Percentiles rank a stretch among this genome's conserved stretches.
These are phyloP conservation scores for Colletotrichum sp. DNA, from an alignment of 2,329 filamentous ascomycete genomes.

Conservation along the genomic window DNA sequence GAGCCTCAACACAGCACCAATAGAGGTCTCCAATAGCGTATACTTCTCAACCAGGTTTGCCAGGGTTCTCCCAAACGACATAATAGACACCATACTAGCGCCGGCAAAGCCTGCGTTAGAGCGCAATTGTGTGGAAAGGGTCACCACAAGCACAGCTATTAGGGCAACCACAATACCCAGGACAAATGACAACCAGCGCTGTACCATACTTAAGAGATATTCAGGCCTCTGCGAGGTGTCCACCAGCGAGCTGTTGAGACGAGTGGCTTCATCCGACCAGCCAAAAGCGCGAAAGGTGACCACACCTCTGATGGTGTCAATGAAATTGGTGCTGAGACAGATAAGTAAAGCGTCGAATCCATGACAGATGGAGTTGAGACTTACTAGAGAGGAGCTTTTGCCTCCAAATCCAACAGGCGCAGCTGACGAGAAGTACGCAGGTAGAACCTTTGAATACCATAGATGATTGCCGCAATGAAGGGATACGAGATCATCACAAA, in stretches of 20 bases:
- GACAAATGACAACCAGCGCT: constrained; percentile 60
- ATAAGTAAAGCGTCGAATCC: neutral
- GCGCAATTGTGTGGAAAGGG: constrained; percentile 49
- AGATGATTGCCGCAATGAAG: constrained; percentile 49
- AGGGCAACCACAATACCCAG: constrained; percentile 54
- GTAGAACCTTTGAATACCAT: constrained; percentile 60
- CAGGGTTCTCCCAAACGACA: constrained; percentile 36
- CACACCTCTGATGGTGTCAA: constrained; percentile 59
- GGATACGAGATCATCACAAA: constrained; percentile 57
- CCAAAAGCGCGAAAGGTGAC: constrained; percentile 62
- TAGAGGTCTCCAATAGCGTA: constrained; percentile 32
- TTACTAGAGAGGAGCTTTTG: constrained; percentile 59
- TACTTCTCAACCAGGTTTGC: constrained; percentile 34
- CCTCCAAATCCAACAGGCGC: constrained; percentile 65
- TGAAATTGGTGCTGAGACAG: constrained; percentile 49
- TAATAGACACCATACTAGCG: constrained; percentile 41
- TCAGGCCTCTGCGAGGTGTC: constrained; percentile 61
- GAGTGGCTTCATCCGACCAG: constrained; percentile 48
- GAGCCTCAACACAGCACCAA: constrained; percentile 30
- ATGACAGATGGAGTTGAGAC: constrained; percentile 11
- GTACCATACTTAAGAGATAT: constrained; percentile 62
- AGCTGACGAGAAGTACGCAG: constrained; percentile 65
- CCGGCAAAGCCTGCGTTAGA: constrained; percentile 41
- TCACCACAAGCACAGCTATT: constrained; percentile 52
- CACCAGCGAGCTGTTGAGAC: constrained; percentile 50